Conservation (phyloP, 305 asterid species). For the Euphrasia arctica region DNA sequence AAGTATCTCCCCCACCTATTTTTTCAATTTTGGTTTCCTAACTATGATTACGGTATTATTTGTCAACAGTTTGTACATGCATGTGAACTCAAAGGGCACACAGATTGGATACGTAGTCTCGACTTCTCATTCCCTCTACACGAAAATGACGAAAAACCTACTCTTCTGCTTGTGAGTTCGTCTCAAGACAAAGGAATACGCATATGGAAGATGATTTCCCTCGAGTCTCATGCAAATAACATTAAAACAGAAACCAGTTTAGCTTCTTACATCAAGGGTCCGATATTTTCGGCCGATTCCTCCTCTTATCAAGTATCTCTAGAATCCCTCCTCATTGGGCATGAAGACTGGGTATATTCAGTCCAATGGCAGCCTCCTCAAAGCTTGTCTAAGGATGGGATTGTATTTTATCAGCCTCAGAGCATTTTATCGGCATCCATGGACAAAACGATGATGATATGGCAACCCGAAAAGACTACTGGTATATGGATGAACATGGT, state of each 20-base stretch:
- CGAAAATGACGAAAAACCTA: conserved; percentile 46
- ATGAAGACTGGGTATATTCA: conserved; percentile 97
- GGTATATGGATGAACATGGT: conserved; percentile 98
- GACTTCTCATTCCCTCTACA: conserved; percentile 77
- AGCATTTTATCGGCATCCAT: conserved; percentile 91
- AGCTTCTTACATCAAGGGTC: conserved; percentile 88
- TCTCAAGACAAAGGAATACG: conserved; percentile 99
- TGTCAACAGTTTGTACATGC: conserved; percentile 60
- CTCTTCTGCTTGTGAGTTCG: conserved; percentile 75
- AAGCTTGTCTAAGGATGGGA: conserved; percentile 38
- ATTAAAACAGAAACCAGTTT: conserved; percentile 55
- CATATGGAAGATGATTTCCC: conserved; percentile 74
- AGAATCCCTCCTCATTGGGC: conserved; percentile 94
- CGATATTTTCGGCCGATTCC: conserved; percentile 62
- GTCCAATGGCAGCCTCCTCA: conserved; percentile 95
- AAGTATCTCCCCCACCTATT: conserved; percentile 15
- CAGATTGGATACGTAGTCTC: conserved; percentile 92
- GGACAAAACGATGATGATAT: conserved; percentile 99
- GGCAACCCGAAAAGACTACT: conserved; percentile 93
- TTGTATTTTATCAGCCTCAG: conserved; percentile 68
- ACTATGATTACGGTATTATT: conserved; percentile 24
- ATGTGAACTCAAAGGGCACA: conserved; percentile 90
- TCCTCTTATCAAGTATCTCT: conserved; percentile 71
- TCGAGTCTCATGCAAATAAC: conserved; percentile 34
- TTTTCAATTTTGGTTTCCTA: conserved; percentile 23